Conservation (phyloP, 2,329 filamentous ascomycete genomes). For the Diplocarpon rosae region DNA sequence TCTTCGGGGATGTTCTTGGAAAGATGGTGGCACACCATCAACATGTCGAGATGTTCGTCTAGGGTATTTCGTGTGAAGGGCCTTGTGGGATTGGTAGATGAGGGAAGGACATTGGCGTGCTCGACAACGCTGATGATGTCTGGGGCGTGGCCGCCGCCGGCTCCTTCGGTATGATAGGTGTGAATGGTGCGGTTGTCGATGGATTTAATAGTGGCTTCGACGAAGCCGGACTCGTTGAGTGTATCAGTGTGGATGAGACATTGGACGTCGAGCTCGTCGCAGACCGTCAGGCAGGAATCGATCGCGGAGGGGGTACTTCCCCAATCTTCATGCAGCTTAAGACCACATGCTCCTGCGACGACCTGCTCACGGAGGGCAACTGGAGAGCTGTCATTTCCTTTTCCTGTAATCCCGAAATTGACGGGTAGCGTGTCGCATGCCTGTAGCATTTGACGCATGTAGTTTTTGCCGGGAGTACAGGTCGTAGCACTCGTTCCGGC, state of each 20-base stretch:
- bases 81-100: constrained; percentile 83
- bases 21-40: constrained; percentile 96
- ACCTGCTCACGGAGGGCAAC: constrained; percentile 68
- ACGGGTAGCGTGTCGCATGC: constrained; percentile 71
- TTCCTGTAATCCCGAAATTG: constrained; percentile 85
- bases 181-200: constrained; percentile 85
- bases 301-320: constrained; percentile 85
- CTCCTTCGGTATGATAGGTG: constrained; percentile 94
- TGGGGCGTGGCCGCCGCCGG: constrained; percentile 86
- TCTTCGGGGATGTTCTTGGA: constrained; percentile 91
- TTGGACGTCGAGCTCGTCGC: constrained; percentile 85
- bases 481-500: constrained; percentile 88
- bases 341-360: constrained; percentile 71
- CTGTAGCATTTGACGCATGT: constrained; percentile 83
- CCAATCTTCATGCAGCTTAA: constrained; percentile 97
- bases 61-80: constrained; percentile 88
- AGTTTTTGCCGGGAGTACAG: constrained; percentile 76
- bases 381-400: constrained; percentile 75
- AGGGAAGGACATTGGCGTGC: constrained; percentile 77
- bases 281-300: constrained; percentile 73
- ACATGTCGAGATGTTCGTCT: constrained; percentile 94
- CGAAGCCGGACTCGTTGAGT: constrained; percentile 93
- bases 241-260: constrained; percentile 94
- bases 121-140: constrained; percentile 94
- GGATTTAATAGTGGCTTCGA: constrained; percentile 78